phyloP scores from a whole-genome alignment of 768 basidiomycete species.

The Boletus rex-veris region DNA sequence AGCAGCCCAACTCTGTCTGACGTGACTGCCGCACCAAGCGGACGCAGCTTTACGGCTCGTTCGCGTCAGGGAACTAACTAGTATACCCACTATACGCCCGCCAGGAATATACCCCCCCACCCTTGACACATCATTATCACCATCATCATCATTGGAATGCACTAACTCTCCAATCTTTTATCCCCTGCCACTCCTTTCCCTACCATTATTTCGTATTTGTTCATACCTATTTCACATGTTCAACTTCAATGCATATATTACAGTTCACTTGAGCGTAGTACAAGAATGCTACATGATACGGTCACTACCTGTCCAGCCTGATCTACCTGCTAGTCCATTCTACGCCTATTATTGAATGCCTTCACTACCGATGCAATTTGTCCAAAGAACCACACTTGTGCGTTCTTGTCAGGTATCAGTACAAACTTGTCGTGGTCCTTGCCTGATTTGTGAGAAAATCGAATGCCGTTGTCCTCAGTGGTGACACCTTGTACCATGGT shows the following conservation, averaged over 20 bases:
- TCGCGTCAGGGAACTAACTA: slow-evolving; percentile 18
- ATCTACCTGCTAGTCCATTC: slow-evolving; percentile 54
- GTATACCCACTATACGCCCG: slow-evolving; percentile 8
- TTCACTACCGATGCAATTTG: slow-evolving; percentile 76
- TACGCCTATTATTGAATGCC: slow-evolving; percentile 65
- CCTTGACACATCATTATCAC: slow-evolving; percentile 15
- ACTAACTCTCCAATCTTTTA: slow-evolving; percentile 14
- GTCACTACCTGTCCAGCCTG: slow-evolving; percentile 2
- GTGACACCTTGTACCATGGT: slow-evolving; percentile 83
- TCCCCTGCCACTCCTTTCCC: slow-evolving; percentile 17
- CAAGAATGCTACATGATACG: slow-evolving; percentile 25
- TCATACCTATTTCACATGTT: slow-evolving; percentile 18
- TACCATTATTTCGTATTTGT: slow-evolving; percentile 23
- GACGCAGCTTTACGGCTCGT: slow-evolving; percentile 22
- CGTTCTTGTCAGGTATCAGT: slow-evolving; percentile 67
- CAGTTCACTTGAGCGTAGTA: slow-evolving; percentile 21
- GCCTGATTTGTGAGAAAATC: slow-evolving; percentile 77
- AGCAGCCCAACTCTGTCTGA: slow-evolving; percentile 40
- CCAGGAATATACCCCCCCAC: slow-evolving; percentile 28
- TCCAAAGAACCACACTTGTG: slow-evolving; percentile 78
- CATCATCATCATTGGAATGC: slow-evolving; percentile 17
- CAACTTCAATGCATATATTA: slow-evolving; percentile 27
- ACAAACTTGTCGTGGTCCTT: slow-evolving; percentile 74
- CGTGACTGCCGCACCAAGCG: slow-evolving; percentile 32
- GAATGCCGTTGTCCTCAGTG: slow-evolving; percentile 87